Evolutionary conservation across 2,329 filamentous ascomycete species (phyloP).

Genomic region (Daldinia sp.): DNA sequence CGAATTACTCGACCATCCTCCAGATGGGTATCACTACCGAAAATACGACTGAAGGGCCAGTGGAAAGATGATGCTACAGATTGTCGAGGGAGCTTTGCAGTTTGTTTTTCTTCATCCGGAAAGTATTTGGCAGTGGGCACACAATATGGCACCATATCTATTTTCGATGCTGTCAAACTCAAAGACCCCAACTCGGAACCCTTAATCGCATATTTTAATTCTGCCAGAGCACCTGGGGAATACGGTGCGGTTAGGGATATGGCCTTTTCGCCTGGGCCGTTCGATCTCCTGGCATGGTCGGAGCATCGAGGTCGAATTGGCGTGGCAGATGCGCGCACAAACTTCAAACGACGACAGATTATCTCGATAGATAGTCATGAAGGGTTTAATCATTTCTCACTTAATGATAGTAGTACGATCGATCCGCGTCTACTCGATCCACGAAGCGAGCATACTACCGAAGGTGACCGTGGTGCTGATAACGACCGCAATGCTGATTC

Average conservation of each 20-base stretch:
- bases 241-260: constrained; percentile 89
- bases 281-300: constrained; percentile 92
- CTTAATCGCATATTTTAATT: constrained; percentile 80
- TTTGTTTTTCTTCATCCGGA: constrained; percentile 79
- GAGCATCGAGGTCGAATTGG: constrained; percentile 85
- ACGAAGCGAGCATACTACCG: constrained; percentile 56
- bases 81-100: constrained; percentile 78
- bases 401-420: constrained; percentile 67
- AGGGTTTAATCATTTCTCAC: constrained; percentile 66
- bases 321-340: constrained; percentile 77
- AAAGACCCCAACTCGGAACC: constrained; percentile 63
- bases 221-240: constrained; percentile 77
- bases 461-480: constrained; percentile 53
- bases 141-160: constrained; percentile 82
- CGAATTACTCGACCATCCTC: constrained; percentile 50
- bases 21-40: constrained; percentile 65
- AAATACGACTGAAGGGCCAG: constrained; percentile 70
- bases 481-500: constrained; percentile 55
- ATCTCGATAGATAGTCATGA: constrained; percentile 72
- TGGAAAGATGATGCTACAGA: constrained; percentile 65
- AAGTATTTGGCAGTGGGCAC: constrained; percentile 80
- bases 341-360: constrained; percentile 76
- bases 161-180: constrained; percentile 72
- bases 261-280: constrained; percentile 90
- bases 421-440: constrained; percentile 65